Percentiles rank a stretch among this genome's conserved stretches.
phyloP scores from a whole-genome alignment of 345 rosid species.

The Eucalyptus coolabah region DNA sequence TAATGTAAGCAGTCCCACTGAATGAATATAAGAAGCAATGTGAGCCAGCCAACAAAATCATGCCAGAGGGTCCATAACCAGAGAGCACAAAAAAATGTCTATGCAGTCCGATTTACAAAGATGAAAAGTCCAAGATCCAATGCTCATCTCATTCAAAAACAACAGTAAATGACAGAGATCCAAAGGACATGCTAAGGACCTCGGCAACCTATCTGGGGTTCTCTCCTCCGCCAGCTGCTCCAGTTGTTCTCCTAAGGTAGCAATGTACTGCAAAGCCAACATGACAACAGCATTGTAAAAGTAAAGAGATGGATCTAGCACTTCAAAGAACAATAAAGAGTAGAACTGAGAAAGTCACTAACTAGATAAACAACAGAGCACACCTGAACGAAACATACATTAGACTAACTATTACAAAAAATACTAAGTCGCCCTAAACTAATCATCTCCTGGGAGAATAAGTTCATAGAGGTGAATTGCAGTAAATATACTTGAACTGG shows the following conservation, averaged over 20 bases:
- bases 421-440: background rate
- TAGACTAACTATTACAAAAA: background rate
- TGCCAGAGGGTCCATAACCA: background rate
- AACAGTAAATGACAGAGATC: background rate
- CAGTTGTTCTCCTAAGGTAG: conserved; percentile 68
- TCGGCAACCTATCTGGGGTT: conserved; percentile 65
- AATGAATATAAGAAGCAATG: background rate
- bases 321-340: background rate
- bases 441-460: background rate
- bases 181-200: conserved; percentile 19
- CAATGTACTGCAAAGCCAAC: conserved; percentile 45
- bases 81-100: background rate
- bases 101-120: background rate
- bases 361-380: background rate
- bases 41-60: background rate
- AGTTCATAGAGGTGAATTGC: background rate
- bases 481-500: background rate
- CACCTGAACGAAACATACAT: background rate
- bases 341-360: background rate
- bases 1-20: background rate
- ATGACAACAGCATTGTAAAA: background rate
- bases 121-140: background rate
- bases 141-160: background rate
- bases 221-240: conserved; percentile 66
- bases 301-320: background rate